These are phyloP conservation scores for Dactylellina parvicollis DNA, from an alignment of 2,329 filamentous ascomycete genomes.

Conservation along the genomic window DNA sequence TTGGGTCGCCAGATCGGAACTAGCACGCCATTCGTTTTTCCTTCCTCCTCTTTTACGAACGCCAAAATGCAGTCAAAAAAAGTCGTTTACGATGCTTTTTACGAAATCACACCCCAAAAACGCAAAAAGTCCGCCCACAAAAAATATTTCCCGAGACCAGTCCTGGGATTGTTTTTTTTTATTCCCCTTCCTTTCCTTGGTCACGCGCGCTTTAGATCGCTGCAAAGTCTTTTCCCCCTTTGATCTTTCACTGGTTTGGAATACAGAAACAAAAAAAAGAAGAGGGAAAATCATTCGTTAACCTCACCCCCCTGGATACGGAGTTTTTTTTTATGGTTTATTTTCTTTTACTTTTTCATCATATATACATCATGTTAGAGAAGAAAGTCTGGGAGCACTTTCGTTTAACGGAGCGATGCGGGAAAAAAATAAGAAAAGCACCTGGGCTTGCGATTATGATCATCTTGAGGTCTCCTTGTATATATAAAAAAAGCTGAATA, in stretches of 20 bases:
- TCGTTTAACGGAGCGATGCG: background rate
- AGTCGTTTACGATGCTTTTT: too few relatives aligned
- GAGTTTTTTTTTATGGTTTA: background rate
- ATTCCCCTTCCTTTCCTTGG: background rate
- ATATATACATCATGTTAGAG: too few relatives aligned
- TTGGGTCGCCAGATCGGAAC: constrained; percentile 32
- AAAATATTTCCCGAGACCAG: background rate
- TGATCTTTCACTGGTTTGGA: constrained; percentile 1
- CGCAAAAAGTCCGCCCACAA: constrained; percentile 5
- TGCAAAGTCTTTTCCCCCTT: background rate
- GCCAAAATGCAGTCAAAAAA: background rate
- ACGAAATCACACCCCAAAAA: too few relatives aligned
- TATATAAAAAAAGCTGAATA: background rate
- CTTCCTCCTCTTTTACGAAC: background rate
- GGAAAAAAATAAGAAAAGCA: too few relatives aligned
- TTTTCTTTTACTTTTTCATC: background rate
- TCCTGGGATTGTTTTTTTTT: background rate
- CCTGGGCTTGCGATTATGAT: background rate
- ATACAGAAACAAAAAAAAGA: constrained; percentile 16
- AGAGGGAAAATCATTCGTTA: too few relatives aligned
- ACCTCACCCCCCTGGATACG: too few relatives aligned
- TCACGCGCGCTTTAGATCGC: constrained; percentile 8
- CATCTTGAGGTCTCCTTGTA: background rate
- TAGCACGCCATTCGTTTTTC: constrained; percentile 20
- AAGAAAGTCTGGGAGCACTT: too few relatives aligned